Percentiles rank a stretch among this genome's conserved stretches.
Conservation (phyloP, 805 yeast species). For the Spathaspora arborariae region DNA sequence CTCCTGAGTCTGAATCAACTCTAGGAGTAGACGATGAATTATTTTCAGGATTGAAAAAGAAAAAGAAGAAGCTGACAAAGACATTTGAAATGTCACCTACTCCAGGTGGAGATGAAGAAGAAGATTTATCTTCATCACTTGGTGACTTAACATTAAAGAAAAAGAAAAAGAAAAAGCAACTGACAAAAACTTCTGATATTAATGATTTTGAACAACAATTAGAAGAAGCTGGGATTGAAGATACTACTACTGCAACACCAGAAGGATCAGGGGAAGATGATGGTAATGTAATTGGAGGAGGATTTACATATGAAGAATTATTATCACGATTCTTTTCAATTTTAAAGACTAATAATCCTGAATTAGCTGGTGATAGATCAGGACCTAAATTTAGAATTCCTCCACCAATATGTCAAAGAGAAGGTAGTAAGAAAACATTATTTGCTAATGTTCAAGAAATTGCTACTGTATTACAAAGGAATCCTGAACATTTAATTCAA, state of each 20-base stretch:
- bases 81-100: conserved; percentile 18
- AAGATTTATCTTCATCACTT: conserved; percentile 32
- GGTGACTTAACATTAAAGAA: conserved; percentile 51
- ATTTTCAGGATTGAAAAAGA: conserved; percentile 69
- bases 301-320: conserved; percentile 70
- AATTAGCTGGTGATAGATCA: conserved; percentile 93
- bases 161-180: conserved; percentile 72
- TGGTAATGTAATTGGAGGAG: conserved; percentile 40
- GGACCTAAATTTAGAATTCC: conserved; percentile 94
- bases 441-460: conserved; percentile 96
- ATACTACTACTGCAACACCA: conserved; percentile 24
- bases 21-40: conserved; percentile 50
- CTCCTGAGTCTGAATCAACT: conserved; percentile 1
- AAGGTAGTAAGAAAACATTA: conserved; percentile 93
- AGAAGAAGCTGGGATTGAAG: conserved; percentile 84
- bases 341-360: conserved; percentile 92
- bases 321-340: conserved; percentile 82
- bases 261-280: conserved; percentile 20
- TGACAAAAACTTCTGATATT: conserved; percentile 42
- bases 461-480: conserved; percentile 89
- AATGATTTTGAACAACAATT: conserved; percentile 86
- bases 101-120: conserved; percentile 24
- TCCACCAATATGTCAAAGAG: conserved; percentile 95
- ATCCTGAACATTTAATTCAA: conserved; percentile 95
- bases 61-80: conserved; percentile 50